Evolutionary conservation across 768 basidiomycete genomes (phyloP), one percentile per base, ranked within the genome.

Genomic region (Postia placenta): DNA sequence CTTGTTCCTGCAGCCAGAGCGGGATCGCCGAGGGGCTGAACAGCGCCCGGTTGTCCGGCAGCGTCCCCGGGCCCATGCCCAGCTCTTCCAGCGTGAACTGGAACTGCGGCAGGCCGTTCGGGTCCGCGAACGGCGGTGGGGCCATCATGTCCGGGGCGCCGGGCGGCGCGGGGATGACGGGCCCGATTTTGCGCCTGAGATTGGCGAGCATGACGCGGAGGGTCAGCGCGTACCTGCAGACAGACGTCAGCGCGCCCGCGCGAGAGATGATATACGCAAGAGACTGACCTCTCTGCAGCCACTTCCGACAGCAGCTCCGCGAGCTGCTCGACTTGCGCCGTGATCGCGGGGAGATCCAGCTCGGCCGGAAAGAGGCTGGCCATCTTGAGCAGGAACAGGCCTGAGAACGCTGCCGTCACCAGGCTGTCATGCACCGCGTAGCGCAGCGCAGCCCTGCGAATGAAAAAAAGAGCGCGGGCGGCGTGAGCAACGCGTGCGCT

Each of bases 341-440:
- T 85, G 62, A 94, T 90, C 7, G 77, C 75, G 15, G 69, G 74
- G 24, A 94, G 69, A 61, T 94, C 88, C 42, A 94, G 70, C 59
- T 92, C 89, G 12, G 81, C 70, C 0, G 92, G 92, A 73, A 94
- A 96, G 26, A 96, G 78, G 60, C 85, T 89, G 49, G 92, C 92
- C 85, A 95, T 92, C 70, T 95, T 95, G 50, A 95, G 76, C 22
- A 94, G 72, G 72, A 93, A 95, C 19, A 95, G 75, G 7, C 88
- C 92, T 14, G 90, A 89, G 67, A 95, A 94, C 7, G 91, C 87
- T 30, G 90, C 86, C 2, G 87, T 93, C 49, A 93, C 92, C 49
- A 95, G 82, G 57, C 82, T 87, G 66, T 95, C 92, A 62, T 95
- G 93, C 14, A 94, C 90, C 1, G 93, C 90, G 65, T 94, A 94